Percentiles rank a stretch among this genome's conserved stretches.
These are phyloP conservation scores for Neospermospora avenae DNA, from an alignment of 2,329 filamentous ascomycete species.

Conservation along the genomic window DNA sequence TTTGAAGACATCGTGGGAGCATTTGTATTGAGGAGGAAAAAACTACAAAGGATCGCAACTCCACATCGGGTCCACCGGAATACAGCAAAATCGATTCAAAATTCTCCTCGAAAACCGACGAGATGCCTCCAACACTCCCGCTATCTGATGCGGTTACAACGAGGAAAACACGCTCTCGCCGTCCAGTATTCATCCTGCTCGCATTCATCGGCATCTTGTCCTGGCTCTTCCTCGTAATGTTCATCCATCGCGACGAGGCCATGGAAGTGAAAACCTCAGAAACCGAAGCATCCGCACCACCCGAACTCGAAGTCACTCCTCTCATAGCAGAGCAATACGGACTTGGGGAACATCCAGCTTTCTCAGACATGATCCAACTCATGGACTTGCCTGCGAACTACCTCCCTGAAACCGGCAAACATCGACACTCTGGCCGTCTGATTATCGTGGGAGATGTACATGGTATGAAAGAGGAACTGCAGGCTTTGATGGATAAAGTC, in stretches of 20 bases:
- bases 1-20: background rate
- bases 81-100: background rate
- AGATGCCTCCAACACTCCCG: background rate
- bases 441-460: slow-evolving; percentile 90
- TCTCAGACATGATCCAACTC: slow-evolving; percentile 31
- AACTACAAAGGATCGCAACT: background rate
- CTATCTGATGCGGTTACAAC: background rate
- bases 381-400: slow-evolving; percentile 30
- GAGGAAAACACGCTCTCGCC: background rate
- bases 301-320: background rate
- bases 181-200: background rate
- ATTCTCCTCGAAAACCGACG: background rate
- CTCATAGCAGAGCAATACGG: slow-evolving; percentile 17
- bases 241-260: background rate
- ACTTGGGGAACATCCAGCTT: slow-evolving; percentile 20
- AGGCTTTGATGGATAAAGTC: slow-evolving; percentile 63
- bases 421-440: slow-evolving; percentile 53
- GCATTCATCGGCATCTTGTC: background rate
- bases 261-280: background rate
- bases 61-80: background rate
- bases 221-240: background rate
- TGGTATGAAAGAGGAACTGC: slow-evolving; percentile 71
- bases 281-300: background rate
- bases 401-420: slow-evolving; percentile 34
- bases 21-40: background rate